These are phyloP conservation scores for Annulohypoxylon truncatum DNA, from an alignment of 2,329 filamentous ascomycete species.

Conservation along the genomic window DNA sequence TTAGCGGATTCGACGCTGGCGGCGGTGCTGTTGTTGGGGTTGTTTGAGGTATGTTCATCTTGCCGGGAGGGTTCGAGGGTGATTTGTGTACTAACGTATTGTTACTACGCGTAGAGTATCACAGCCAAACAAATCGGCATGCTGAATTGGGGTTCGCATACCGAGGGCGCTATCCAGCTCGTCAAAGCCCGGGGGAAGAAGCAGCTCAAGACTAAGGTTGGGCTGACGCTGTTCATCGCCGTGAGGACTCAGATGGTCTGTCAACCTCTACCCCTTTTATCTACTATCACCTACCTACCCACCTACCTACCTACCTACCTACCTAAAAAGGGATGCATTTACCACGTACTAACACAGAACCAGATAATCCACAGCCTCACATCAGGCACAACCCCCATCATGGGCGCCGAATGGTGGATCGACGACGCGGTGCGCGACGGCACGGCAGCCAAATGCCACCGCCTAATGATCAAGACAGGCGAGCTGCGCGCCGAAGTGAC, in stretches of 20 bases:
- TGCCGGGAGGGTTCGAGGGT: background rate
- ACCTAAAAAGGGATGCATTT: no score
- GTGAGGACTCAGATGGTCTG: slow-evolving; percentile 71
- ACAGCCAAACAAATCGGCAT: slow-evolving; percentile 65
- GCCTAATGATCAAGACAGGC: slow-evolving; percentile 64
- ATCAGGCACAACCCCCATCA: slow-evolving; percentile 62
- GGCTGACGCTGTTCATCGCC: slow-evolving; percentile 67
- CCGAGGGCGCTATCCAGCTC: slow-evolving; percentile 72
- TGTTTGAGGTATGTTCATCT: slow-evolving; percentile 64
- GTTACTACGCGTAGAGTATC: slow-evolving; percentile 57
- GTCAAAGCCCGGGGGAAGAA: slow-evolving; percentile 68
- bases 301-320: no score
- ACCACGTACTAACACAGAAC: background rate
- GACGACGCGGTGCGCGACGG: slow-evolving; percentile 63
- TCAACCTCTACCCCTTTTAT: background rate
- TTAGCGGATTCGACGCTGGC: slow-evolving; percentile 69
- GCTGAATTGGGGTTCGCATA: slow-evolving; percentile 71
- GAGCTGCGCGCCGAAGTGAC: slow-evolving; percentile 68
- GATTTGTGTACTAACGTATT: slow-evolving; percentile 13
- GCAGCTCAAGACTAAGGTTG: slow-evolving; percentile 64
- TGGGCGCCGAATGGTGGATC: slow-evolving; percentile 71
- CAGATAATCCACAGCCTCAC: slow-evolving; percentile 68
- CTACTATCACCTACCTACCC: background rate
- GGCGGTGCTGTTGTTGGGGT: slow-evolving; percentile 68
- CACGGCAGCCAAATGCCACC: slow-evolving; percentile 61